Percentiles rank a stretch among this genome's conserved stretches.
Conservation (phyloP, 1,284 basidiomycete genomes). For the Microbotryum violaceum region DNA sequence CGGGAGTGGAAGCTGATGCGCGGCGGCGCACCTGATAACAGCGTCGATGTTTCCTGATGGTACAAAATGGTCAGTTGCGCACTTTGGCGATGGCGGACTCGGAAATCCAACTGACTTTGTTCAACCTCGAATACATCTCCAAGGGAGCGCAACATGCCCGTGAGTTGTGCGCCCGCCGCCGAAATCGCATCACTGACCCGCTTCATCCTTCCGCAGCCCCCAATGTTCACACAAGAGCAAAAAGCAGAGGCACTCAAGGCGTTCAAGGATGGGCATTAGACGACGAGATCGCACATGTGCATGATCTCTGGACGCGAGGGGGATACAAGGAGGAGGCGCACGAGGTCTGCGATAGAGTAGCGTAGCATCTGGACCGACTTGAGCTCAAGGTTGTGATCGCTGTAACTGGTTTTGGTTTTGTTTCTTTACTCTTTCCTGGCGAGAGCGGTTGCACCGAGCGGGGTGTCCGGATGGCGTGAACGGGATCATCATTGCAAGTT, state of each 20-base stretch:
- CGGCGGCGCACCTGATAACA: not conserved
- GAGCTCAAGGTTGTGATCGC: too few species aligned
- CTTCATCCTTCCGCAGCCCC: constrained; percentile 13
- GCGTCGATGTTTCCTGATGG: constrained; percentile 35
- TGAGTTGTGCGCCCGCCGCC: not conserved
- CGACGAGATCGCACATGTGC: not conserved
- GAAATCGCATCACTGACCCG: not conserved
- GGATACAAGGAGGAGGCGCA: too few species aligned
- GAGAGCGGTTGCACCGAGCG: too few species aligned
- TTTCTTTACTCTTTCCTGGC: too few species aligned
- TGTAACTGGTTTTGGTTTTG: too few species aligned
- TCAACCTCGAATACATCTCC: too few species aligned
- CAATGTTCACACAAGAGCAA: constrained; percentile 33
- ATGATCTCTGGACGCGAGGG: not conserved
- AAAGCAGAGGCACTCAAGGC: constrained; percentile 33
- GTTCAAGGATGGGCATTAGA: not conserved
- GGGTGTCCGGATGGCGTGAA: too few species aligned
- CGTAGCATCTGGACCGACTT: too few species aligned
- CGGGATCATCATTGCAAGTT: too few species aligned
- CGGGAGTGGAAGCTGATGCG: not conserved
- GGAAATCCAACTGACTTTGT: too few species aligned
- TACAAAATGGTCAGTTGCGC: constrained; percentile 34
- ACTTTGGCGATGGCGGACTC: too few species aligned
- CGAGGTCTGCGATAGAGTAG: too few species aligned
- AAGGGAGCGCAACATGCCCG: constrained; percentile 38